phyloP scores from a whole-genome alignment of 805 yeast genomes.

The Candida sphagnicola region DNA sequence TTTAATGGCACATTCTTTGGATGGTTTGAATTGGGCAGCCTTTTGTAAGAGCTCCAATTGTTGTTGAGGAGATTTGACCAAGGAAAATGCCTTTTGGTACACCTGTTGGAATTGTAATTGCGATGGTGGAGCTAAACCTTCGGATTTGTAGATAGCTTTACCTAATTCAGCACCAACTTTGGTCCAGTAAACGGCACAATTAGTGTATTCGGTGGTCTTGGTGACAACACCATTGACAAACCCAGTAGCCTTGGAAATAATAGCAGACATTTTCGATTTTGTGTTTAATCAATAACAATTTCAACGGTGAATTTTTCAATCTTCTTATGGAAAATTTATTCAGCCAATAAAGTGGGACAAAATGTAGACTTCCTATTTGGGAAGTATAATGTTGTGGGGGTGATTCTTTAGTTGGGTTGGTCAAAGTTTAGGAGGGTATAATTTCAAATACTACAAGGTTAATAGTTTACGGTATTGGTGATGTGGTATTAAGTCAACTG shows the following conservation, averaged over 20 bases:
- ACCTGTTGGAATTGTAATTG: slow-evolving; percentile 71
- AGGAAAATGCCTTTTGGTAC: slow-evolving; percentile 46
- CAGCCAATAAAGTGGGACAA: slow-evolving; percentile 5
- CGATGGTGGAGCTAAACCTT: slow-evolving; percentile 91
- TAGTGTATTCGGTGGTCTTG: slow-evolving; percentile 37
- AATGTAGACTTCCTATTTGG: slow-evolving; percentile 20
- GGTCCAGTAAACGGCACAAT: slow-evolving; percentile 75
- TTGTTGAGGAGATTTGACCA: slow-evolving; percentile 37
- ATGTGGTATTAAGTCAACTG: too few relatives aligned
- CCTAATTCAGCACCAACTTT: slow-evolving; percentile 62
- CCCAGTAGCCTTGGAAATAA: slow-evolving; percentile 37
- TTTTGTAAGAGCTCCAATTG: slow-evolving; percentile 57
- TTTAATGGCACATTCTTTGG: slow-evolving; percentile 56
- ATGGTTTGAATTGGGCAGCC: slow-evolving; percentile 42
- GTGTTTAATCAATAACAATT: neutral
- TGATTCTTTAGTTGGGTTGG: too few relatives aligned
- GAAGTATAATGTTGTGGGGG: slow-evolving; percentile 10
- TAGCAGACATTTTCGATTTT: slow-evolving; percentile 39
- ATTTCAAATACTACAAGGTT: neutral
- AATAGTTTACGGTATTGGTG: neutral
- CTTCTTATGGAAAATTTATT: slow-evolving; percentile 3
- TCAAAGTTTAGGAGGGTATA: too few relatives aligned
- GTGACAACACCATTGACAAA: slow-evolving; percentile 31
- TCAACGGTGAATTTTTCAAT: slow-evolving; percentile 4
- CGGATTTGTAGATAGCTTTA: slow-evolving; percentile 82